Evolutionary conservation across 768 basidiomycete genomes (phyloP).

Genomic region (Tricholoma terreum): DNA sequence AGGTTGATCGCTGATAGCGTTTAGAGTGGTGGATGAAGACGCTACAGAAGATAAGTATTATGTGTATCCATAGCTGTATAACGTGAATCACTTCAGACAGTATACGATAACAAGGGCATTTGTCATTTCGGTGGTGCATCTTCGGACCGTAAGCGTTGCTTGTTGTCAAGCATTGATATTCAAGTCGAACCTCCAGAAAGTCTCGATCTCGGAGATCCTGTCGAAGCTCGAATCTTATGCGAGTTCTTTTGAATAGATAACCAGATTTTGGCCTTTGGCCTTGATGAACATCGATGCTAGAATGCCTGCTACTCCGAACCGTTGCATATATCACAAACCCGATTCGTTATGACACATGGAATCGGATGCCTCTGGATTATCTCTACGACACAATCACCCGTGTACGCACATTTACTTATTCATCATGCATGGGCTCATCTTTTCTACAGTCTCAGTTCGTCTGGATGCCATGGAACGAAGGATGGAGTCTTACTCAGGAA

Average conservation of each 20-base stretch:
- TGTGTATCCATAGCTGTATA: not conserved
- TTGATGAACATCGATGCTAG: too few species aligned
- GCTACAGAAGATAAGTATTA: not conserved
- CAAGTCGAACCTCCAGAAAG: too few species aligned
- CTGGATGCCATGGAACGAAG: not conserved
- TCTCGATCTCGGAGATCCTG: too few species aligned
- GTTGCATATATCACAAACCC: not conserved
- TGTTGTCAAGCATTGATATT: too few species aligned
- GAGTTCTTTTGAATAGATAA: too few species aligned
- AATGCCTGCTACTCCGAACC: not conserved
- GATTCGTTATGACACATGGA: not conserved
- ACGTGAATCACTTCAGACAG: not conserved
- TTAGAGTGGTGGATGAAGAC: constrained; percentile 13
- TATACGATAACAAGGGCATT: too few species aligned
- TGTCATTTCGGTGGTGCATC: too few species aligned
- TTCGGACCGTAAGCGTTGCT: too few species aligned
- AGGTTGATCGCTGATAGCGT: constrained; percentile 58
- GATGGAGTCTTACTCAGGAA: not conserved
- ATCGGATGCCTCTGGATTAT: not conserved
- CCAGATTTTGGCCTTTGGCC: too few species aligned
- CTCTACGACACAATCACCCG: not conserved
- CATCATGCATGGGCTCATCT: not conserved
- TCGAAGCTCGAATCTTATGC: too few species aligned
- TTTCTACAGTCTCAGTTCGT: not conserved
- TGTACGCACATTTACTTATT: not conserved